Evolutionary conservation across 495 filamentous ascomycete genomes (phyloP), one percentile per base, ranked within the genome.

Genomic region (Clavariopsis aquatica): DNA sequence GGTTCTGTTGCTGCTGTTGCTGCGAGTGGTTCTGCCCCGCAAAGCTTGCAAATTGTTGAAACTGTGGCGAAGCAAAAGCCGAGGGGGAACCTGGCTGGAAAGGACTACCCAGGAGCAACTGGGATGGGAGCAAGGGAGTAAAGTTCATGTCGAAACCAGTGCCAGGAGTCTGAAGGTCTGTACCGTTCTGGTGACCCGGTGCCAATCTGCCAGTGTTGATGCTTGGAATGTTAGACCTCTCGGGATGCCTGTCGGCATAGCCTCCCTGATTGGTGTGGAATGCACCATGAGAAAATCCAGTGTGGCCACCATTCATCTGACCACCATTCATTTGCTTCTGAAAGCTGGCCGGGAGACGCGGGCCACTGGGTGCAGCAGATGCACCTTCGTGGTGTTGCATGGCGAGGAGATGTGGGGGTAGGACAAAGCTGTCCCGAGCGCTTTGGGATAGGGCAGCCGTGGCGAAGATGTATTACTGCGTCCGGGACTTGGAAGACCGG

Each of bases 141-240:
- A 96, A 97, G 77, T 97, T 93, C 95, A 98, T 96, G 73, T 98
- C 93, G 72, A 90, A 96, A 31, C 83, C 91, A 41, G 90, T 92
- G 56, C 90, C 92, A 22, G 94, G 92, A 12, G 87, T 90, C 57
- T 89, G 83, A 85, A 97, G 86, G 52, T 93, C 93, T 69, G 83
- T 84, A 46, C 77, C 78, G 70, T 79, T 84, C 57, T 84, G 84
- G 58, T 77, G 78, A 76, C 76, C 78, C 71, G 80, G 81, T 69
- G 74, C 75, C 68, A 77, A 54, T 62, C 82, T 74, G 71, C 83
- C 75, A 12, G 94, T 98, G 74, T 98, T 97, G 78, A 98, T 96
- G 68, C 89, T 85, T 58, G 92, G 91, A 74, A 98, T 90, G 80
- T 95, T 96, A 28, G 84, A 84, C 41, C 87, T 82, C 74, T 93